Conservation (phyloP, 2,329 filamentous ascomycete genomes). For the Epichloe elymi region DNA sequence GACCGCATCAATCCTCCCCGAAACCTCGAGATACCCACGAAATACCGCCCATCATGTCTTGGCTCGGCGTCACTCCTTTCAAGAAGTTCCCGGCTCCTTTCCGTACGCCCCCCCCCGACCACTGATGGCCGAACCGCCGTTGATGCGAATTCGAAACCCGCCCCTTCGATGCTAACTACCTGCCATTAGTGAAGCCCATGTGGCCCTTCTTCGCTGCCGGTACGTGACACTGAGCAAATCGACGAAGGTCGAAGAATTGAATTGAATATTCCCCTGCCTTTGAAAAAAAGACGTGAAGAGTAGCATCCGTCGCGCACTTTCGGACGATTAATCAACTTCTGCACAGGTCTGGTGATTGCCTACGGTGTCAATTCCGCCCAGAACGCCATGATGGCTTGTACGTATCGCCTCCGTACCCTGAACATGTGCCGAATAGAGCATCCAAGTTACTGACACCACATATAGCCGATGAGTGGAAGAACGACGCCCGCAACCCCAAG, state of each 20-base stretch:
- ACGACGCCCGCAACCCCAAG: slow-evolving; percentile 82
- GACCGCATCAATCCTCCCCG: slow-evolving; percentile 14
- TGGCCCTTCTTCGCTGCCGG: slow-evolving; percentile 89
- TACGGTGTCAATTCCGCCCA: slow-evolving; percentile 85
- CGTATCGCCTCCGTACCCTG: slow-evolving; percentile 9
- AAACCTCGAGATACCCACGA: slow-evolving; percentile 23
- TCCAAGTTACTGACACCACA: slow-evolving; percentile 13
- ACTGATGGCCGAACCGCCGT: slow-evolving; percentile 3
- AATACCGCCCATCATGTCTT: slow-evolving; percentile 51
- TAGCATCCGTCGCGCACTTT: background rate
- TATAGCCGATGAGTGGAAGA: slow-evolving; percentile 86
- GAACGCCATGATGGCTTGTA: slow-evolving; percentile 67
- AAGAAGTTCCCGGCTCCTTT: slow-evolving; percentile 75
- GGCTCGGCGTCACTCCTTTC: slow-evolving; percentile 50
- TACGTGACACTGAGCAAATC: slow-evolving; percentile 37
- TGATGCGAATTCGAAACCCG: slow-evolving; percentile 11
- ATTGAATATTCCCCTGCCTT: background rate
- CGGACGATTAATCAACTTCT: background rate
- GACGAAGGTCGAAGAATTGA: background rate
- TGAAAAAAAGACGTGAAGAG: too few relatives aligned
- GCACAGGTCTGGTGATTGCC: slow-evolving; percentile 66
- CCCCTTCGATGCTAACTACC: slow-evolving; percentile 9
- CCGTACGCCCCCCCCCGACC: slow-evolving; percentile 39
- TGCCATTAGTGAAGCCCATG: slow-evolving; percentile 65
- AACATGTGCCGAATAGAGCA: background rate